Conservation (phyloP, 768 basidiomycete species). For the Lactifluus volemus region DNA sequence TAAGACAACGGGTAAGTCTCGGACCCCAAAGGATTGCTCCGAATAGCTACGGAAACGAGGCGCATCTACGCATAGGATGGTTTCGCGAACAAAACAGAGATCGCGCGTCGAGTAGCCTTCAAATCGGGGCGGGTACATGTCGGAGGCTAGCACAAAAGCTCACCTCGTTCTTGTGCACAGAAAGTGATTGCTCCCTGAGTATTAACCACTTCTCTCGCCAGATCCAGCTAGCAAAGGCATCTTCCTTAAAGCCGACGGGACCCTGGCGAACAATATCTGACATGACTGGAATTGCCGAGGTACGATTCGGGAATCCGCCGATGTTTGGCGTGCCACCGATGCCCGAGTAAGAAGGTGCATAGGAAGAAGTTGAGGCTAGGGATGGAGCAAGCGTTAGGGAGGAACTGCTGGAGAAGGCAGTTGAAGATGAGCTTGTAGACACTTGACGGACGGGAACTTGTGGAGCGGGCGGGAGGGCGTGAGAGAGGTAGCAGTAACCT, state of each 20-base stretch:
- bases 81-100: not conserved
- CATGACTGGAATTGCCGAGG: slow-evolving; percentile 28
- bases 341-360: slow-evolving; percentile 61
- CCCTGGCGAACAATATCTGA: slow-evolving; percentile 56
- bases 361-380: slow-evolving; percentile 50
- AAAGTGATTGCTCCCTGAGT: slow-evolving; percentile 67
- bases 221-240: slow-evolving; percentile 84
- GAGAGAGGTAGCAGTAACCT: slow-evolving; percentile 47
- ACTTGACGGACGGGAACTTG: slow-evolving; percentile 50
- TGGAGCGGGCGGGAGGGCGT: slow-evolving; percentile 72
- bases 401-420: slow-evolving; percentile 49
- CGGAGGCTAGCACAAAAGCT: slow-evolving; percentile 25
- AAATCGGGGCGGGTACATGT: not conserved
- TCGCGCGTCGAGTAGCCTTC: not conserved
- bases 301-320: slow-evolving; percentile 68
- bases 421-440: slow-evolving; percentile 37
- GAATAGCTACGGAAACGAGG: not conserved
- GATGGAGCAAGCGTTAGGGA: slow-evolving; percentile 43
- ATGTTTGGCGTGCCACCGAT: slow-evolving; percentile 83
- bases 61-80: not conserved
- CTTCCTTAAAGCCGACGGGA: slow-evolving; percentile 86
- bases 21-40: not conserved
- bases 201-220: slow-evolving; percentile 90
- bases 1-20: not conserved
- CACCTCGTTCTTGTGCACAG: slow-evolving; percentile 90